phyloP scores from a whole-genome alignment of 148 eudicot genomes.

The Amaranthus hypochondriacus region DNA sequence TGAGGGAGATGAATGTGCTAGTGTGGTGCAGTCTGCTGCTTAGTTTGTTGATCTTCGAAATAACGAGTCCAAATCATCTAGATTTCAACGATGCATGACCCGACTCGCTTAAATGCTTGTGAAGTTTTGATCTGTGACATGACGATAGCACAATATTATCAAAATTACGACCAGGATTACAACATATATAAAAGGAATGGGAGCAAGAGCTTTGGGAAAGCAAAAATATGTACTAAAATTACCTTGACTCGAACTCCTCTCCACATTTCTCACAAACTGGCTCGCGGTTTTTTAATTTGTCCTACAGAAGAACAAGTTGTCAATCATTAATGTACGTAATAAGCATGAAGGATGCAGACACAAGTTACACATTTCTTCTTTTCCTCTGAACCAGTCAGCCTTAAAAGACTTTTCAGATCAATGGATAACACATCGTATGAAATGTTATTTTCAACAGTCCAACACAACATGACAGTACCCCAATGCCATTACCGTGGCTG shows the following conservation, averaged over 20 bases:
- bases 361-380: not conserved
- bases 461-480: too few species aligned
- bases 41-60: slow-evolving; percentile 15
- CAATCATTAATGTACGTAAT: not conserved
- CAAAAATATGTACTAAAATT: slow-evolving; percentile 2
- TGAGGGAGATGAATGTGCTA: not conserved
- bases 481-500: too few species aligned
- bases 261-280: slow-evolving; percentile 75
- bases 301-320: slow-evolving; percentile 34
- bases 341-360: slow-evolving; percentile 4
- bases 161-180: not conserved
- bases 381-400: not conserved
- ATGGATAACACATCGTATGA: not conserved
- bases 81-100: slow-evolving; percentile 79
- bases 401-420: not conserved
- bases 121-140: slow-evolving; percentile 59
- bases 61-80: slow-evolving; percentile 29
- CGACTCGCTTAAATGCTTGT: slow-evolving; percentile 75
- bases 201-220: not conserved
- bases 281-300: slow-evolving; percentile 40
- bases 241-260: slow-evolving; percentile 85
- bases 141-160: slow-evolving; percentile 14
- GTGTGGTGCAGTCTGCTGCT: not conserved
- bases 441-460: not conserved
- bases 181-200: not conserved